Evolutionary conservation across 768 basidiomycete species (phyloP).

Genomic region (Suillus alpinus): DNA sequence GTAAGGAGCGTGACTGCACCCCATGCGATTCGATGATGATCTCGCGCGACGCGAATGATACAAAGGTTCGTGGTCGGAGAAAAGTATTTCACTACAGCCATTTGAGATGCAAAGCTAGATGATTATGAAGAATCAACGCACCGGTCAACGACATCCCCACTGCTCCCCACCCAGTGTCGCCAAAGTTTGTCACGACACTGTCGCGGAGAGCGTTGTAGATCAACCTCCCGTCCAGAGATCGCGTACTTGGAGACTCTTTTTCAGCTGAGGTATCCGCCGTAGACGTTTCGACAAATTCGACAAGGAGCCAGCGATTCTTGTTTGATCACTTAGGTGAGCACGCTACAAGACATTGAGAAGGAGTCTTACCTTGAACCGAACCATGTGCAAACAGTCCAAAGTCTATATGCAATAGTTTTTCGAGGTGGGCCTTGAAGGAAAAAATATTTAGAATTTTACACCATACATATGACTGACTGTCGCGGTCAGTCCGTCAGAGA

Average conservation of each 20-base stretch:
- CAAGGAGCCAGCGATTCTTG: conserved; percentile 86
- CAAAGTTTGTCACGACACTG: conserved; percentile 57
- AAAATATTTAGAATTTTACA: too few relatives aligned
- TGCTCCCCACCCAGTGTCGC: conserved; percentile 84
- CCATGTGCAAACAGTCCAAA: not conserved
- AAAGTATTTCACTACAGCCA: conserved; percentile 74
- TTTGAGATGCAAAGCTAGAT: not conserved
- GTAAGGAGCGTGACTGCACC: conserved; percentile 72
- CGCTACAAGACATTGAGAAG: not conserved
- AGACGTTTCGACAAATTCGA: conserved; percentile 59
- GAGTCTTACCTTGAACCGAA: not conserved
- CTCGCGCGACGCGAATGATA: conserved; percentile 82
- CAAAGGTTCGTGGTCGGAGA: conserved; percentile 81
- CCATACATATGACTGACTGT: too few relatives aligned
- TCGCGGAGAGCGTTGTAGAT: conserved; percentile 70
- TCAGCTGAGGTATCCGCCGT: conserved; percentile 11
- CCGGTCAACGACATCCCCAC: conserved; percentile 70
- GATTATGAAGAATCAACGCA: conserved; percentile 30
- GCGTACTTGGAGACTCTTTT: not conserved
- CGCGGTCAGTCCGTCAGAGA: too few relatives aligned
- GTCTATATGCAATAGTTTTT: too few relatives aligned
- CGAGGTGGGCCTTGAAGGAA: too few relatives aligned
- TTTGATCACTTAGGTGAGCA: not conserved
- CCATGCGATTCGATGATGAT: conserved; percentile 79
- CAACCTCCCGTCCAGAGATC: conserved; percentile 53